phyloP scores from a whole-genome alignment of 2,329 filamentous ascomycete genomes.

The Pseudovirgaria hyperparasitica region DNA sequence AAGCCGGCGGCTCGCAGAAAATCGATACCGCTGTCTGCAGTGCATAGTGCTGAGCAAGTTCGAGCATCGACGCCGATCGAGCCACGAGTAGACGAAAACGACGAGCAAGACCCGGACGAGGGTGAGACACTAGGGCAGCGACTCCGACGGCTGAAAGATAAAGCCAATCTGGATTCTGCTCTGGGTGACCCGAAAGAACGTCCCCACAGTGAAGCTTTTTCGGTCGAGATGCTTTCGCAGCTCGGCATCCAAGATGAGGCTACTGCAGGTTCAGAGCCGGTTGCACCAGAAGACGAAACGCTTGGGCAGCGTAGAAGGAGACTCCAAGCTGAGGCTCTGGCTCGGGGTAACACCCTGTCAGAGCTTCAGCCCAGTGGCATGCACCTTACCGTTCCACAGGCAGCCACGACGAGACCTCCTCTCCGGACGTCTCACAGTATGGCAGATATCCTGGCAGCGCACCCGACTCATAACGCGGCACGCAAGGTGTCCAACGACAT shows the following conservation, averaged over 20 bases:
- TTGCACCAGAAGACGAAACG: slow-evolving; percentile 71
- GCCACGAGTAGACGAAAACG: slow-evolving; percentile 10
- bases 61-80: slow-evolving; percentile 12
- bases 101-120: slow-evolving; percentile 27
- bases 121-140: slow-evolving; percentile 57
- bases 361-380: too few relatives aligned
- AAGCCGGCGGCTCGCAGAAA: slow-evolving; percentile 27
- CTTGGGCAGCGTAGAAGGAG: slow-evolving; percentile 64
- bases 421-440: slow-evolving; percentile 39
- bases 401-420: slow-evolving; percentile 14
- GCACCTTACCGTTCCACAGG: slow-evolving; percentile 3
- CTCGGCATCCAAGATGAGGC: slow-evolving; percentile 16
- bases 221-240: slow-evolving; percentile 50
- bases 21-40: slow-evolving; percentile 23
- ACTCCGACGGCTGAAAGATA: slow-evolving; percentile 49
- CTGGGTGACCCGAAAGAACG: slow-evolving; percentile 28
- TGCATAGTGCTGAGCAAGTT: slow-evolving; percentile 14
- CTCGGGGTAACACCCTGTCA: slow-evolving; percentile 24
- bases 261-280: slow-evolving; percentile 22
- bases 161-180: slow-evolving; percentile 35
- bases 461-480: slow-evolving; percentile 30
- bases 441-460: slow-evolving; percentile 47
- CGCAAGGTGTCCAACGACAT: slow-evolving; percentile 23
- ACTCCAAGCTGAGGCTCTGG: slow-evolving; percentile 57
- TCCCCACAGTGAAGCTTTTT: slow-evolving; percentile 54